phyloP scores from a whole-genome alignment of 1,284 basidiomycete species.

The Sanghuangporus weigelae region DNA sequence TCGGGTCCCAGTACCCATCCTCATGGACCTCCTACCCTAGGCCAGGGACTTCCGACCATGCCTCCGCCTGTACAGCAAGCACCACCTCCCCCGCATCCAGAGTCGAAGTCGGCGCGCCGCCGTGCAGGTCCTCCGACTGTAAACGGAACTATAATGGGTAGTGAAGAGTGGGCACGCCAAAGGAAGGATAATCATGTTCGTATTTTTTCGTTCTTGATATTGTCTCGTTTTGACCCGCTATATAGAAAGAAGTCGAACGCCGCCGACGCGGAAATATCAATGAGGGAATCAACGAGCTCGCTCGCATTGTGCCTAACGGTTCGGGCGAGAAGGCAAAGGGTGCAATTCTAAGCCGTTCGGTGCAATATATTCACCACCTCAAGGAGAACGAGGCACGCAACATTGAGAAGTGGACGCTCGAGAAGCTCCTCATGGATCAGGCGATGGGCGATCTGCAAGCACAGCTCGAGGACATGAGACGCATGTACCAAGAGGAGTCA shows the following conservation, averaged over 20 bases:
- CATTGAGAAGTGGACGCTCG: constrained; percentile 92
- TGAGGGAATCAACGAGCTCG: constrained; percentile 91
- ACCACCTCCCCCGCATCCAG: background rate
- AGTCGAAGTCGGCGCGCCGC: background rate
- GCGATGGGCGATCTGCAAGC: constrained; percentile 81
- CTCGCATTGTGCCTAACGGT: constrained; percentile 82
- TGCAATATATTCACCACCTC: constrained; percentile 85
- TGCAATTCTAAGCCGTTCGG: constrained; percentile 79
- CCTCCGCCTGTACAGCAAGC: background rate
- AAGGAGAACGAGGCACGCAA: constrained; percentile 88
- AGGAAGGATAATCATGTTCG: constrained; percentile 82
- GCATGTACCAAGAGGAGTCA: constrained; percentile 70
- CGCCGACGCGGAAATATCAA: constrained; percentile 92
- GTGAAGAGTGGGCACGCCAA: constrained; percentile 77
- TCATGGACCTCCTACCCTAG: constrained; percentile 16
- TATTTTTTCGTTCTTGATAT: constrained; percentile 16
- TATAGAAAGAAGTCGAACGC: constrained; percentile 94
- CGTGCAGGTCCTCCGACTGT: constrained; percentile 9
- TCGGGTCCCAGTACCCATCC: constrained; percentile 18
- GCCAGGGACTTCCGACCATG: background rate
- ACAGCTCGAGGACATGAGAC: constrained; percentile 71
- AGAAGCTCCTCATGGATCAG: constrained; percentile 90
- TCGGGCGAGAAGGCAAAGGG: constrained; percentile 88
- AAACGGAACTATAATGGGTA: constrained; percentile 48
- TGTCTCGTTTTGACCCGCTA: constrained; percentile 7